Base-by-base conservation (phyloP, 2,329 filamentous ascomycete species). In the Penicillium italicum region DNA sequence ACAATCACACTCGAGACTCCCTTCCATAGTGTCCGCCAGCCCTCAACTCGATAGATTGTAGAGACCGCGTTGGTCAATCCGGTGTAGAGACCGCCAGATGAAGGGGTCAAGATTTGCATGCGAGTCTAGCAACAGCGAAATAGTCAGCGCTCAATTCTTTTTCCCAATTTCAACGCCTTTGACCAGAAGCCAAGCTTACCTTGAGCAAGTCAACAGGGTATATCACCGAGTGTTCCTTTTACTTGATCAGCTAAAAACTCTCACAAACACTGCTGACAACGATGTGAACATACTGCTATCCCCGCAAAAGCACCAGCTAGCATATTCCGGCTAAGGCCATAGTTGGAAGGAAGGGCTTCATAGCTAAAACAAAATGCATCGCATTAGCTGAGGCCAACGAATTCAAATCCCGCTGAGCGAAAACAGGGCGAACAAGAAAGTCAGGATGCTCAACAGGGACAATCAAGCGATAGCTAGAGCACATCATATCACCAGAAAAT, bases 121-220 rank as follows among this genome's bases (percentile, higher is more conserved):
- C 94, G 89, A 42, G 94, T 99, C 94, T 97, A 59, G 24, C 28
- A 28, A 50, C 18, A 12, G 5, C 4, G 20, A n/a, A 49, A 22
- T n/a, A 12, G 52, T 65, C 43, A 65, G 60, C 24, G 18, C 40
- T 38, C 37, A 34, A 50, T 55, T 59, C 37, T 50, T 53, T 55
- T 8, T 4, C 22, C 20, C 6, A 26, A 12, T 31, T n/a, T 18
- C 12, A 45, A 20, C 16, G n/a, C 16, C 18, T 46, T 26, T 16
- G 20, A 31, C 37, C 2, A 33, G n/a, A 53, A 38, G 16, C 16
- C 14, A 43, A 33, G 69, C 79, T 62, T 74, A 97, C 94, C 88
- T 99, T 99, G 72, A 99, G 89, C 65, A 96, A 85, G 79, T 99
- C 94, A 71, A 99, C 89, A 20, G 94, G 94, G 73, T 99, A 99